These are phyloP conservation scores for Mycena rebaudengoi DNA, from an alignment of 768 basidiomycete genomes.

Conservation along the genomic window DNA sequence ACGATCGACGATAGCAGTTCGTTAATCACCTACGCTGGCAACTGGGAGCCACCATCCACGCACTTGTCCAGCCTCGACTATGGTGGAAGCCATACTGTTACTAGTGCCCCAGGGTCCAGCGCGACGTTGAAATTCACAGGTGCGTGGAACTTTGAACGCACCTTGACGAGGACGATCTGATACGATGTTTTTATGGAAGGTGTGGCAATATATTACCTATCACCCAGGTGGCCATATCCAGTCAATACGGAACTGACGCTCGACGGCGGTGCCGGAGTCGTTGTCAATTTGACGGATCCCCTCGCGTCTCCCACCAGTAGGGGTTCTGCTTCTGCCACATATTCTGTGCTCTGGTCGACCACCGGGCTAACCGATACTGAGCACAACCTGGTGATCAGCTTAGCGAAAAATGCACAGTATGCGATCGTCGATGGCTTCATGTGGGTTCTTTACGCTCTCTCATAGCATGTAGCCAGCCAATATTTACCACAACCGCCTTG, in stretches of 20 bases:
- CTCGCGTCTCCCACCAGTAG: background rate
- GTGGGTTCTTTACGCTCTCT: no score
- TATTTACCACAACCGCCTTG: no score
- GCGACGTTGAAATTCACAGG: conserved; percentile 55
- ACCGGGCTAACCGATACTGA: background rate
- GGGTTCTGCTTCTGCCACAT: background rate
- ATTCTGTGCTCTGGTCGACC: background rate
- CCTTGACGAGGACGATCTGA: no score
- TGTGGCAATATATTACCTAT: background rate
- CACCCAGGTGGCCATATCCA: background rate
- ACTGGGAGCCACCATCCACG: conserved; percentile 10
- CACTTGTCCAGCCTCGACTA: conserved; percentile 38
- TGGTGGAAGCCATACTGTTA: conserved; percentile 40
- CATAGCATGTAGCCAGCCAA: no score
- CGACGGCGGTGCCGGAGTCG: background rate
- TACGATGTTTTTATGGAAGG: no score
- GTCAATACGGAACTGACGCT: background rate
- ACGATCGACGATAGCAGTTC: conserved; percentile 20
- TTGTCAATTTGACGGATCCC: background rate
- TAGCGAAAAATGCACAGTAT: background rate
- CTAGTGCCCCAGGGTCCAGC: conserved; percentile 36
- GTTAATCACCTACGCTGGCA: background rate
- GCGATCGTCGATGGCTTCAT: background rate
- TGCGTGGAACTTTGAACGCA: conserved; percentile 29
- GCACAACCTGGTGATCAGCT: background rate